A percentile compares a stretch with the other conserved stretches of the same genome.
These are phyloP conservation scores for Capsicum pubescens DNA, from an alignment of 257 asterid genomes.

Conservation along the genomic window DNA sequence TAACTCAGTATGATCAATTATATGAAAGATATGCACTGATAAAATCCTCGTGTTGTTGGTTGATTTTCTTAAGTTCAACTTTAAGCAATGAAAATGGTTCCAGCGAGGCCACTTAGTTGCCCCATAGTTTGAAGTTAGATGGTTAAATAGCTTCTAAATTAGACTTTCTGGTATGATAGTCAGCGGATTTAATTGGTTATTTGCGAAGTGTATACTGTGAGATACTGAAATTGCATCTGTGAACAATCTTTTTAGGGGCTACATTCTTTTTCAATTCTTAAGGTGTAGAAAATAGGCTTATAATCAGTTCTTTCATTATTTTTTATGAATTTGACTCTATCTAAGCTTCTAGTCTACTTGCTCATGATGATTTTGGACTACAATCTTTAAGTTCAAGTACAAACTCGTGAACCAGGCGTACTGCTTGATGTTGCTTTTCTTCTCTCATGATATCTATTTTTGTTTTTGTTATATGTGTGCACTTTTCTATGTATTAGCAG, in stretches of 20 bases:
- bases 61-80: neutral
- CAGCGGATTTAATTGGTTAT: neutral
- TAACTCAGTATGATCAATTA: conserved; percentile 16
- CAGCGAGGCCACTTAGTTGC: neutral
- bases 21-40: neutral
- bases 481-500: neutral
- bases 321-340: neutral
- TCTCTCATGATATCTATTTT: too few relatives aligned
- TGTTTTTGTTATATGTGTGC: neutral
- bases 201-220: neutral
- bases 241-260: neutral
- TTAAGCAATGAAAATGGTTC: conserved; percentile 6
- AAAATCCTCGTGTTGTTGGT: neutral
- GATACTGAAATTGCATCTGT: conserved; percentile 20
- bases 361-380: too few relatives aligned
- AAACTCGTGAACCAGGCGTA: too few relatives aligned
- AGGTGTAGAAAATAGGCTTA: neutral
- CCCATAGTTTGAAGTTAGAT: neutral
- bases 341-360: neutral
- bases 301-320: neutral
- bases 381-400: too few relatives aligned
- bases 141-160: conserved; percentile 3
- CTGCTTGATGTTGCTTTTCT: too few relatives aligned
- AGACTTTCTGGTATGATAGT: neutral
- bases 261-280: neutral